Conservation (phyloP, 164 flowering plant genomes). For the Tetrastigma voinierianum region DNA sequence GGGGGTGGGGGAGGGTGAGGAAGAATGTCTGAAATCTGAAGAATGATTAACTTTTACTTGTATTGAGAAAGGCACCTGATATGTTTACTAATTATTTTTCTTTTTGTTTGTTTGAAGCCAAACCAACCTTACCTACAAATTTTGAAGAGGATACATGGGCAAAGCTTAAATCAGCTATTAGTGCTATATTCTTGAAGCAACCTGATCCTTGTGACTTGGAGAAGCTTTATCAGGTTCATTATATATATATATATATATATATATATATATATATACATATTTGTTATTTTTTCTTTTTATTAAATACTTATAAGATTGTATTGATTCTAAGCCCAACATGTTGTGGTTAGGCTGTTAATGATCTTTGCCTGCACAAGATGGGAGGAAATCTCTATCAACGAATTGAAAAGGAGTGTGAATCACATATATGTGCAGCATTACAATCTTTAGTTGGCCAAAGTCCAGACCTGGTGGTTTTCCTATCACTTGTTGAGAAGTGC, state of each 20-base stretch:
- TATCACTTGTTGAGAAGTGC: conserved; percentile 86
- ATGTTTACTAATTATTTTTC: not conserved
- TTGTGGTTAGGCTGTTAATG: conserved; percentile 69
- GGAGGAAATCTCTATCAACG: conserved; percentile 88
- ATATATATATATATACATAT: not conserved
- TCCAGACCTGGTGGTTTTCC: conserved; percentile 89
- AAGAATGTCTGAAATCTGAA: not conserved
- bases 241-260: too few species aligned
- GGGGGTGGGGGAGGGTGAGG: too few species aligned
- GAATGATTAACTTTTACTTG: not conserved
- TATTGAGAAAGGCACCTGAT: conserved; percentile 3
- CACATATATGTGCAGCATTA: conserved; percentile 69
- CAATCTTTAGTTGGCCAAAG: conserved; percentile 89
- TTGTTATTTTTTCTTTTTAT: not conserved
- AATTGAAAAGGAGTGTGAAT: conserved; percentile 85
- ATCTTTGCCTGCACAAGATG: conserved; percentile 92
- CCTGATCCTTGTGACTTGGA: conserved; percentile 84
- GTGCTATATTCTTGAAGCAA: conserved; percentile 86
- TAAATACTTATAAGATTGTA: not conserved
- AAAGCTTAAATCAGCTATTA: conserved; percentile 84
- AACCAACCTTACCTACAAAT: conserved; percentile 81
- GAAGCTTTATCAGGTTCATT: conserved; percentile 78
- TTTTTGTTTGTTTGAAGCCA: conserved; percentile 44
- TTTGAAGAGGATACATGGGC: conserved; percentile 98
- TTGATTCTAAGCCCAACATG: conserved; percentile 3